Base-by-base conservation (phyloP, 257 asterid species). In the Capsicum pubescens region DNA sequence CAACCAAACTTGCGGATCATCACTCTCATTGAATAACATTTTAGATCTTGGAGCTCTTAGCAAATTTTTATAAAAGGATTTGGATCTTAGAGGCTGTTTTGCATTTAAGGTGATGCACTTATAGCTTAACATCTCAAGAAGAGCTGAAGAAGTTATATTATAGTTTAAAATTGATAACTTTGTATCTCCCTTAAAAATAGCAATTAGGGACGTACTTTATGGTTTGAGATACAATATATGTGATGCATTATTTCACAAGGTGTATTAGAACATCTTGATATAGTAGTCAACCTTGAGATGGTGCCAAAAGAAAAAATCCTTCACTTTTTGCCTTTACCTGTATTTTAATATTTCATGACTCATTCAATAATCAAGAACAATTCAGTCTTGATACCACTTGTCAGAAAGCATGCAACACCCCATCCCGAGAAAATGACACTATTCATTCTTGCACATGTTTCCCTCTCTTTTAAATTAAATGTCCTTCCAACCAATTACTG, bases 11-110 rank as follows among this genome's bases (percentile, higher is more conserved):
- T 70, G 79, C 26, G 17, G 35, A 70, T 70, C 56, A 44, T 70
- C 79, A 44, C 78, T 17, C 36, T 70, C 35, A 70, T 70, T 42
- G 16, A 44, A 56, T 70, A 42, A 70, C 55, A 42, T 42, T 39
- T 44, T 67, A 69, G 78, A 70, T 2, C 56, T 70, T 70, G 78
- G 55, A 69, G 78, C 14, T 42, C 79, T 70, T 44, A 1, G 44
- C 79, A 69, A 69, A 15, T 8, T 69, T 69, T 35, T 3, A 17
- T 9, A 17, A 19, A 5, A 11, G 32, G 36, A 17, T 71, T 70
- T 44, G n/a, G 57, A 71, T 56, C 57, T 44, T 71, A 57, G 57
- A 71, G 79, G 55, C 32, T 46, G 39, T 17, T 71, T n/a, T 71
- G 58, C 39, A 44, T 71, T 39, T 69, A 32, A 69, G 55, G 55